A percentile compares a stretch with the other conserved stretches of the same genome.
Conservation (phyloP, 345 rosid species). For the Psidium friedrichsthalianum region DNA sequence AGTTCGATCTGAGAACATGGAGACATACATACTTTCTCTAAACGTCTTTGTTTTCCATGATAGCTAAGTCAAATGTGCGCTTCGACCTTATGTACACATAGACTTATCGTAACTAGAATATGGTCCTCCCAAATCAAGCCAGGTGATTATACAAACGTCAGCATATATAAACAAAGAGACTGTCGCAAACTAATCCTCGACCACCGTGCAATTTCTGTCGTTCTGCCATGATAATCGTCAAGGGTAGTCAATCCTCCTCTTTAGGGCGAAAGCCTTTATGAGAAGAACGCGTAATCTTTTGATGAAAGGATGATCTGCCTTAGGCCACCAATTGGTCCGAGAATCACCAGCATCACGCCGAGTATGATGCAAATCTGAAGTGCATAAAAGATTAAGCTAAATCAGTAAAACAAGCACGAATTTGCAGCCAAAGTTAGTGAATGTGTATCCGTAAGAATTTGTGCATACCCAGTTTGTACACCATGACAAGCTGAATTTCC, state of each 20-base stretch:
- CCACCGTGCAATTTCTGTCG: neutral
- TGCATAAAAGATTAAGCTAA: neutral
- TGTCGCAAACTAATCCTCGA: neutral
- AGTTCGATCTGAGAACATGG: neutral
- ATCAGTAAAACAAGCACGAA: neutral
- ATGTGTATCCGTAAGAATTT: neutral
- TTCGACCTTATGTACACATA: neutral
- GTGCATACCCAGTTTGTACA: conserved; percentile 49
- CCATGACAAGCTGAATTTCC: conserved; percentile 54
- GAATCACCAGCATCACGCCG: conserved; percentile 34
- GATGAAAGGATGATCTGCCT: conserved; percentile 45
- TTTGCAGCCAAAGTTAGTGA: neutral
- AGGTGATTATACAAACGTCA: neutral
- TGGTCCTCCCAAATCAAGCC: neutral
- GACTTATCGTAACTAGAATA: neutral
- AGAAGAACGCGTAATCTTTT: conserved; percentile 42
- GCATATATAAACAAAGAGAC: neutral
- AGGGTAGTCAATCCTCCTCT: neutral
- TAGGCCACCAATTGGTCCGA: conserved; percentile 65
- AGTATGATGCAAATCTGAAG: conserved; percentile 55
- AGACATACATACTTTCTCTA: neutral
- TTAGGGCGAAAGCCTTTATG: neutral
- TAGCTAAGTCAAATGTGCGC: neutral
- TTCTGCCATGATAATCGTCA: neutral
- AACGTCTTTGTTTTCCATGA: neutral